Evolutionary conservation across 805 yeast species (phyloP).

Genomic region (Candida montana): DNA sequence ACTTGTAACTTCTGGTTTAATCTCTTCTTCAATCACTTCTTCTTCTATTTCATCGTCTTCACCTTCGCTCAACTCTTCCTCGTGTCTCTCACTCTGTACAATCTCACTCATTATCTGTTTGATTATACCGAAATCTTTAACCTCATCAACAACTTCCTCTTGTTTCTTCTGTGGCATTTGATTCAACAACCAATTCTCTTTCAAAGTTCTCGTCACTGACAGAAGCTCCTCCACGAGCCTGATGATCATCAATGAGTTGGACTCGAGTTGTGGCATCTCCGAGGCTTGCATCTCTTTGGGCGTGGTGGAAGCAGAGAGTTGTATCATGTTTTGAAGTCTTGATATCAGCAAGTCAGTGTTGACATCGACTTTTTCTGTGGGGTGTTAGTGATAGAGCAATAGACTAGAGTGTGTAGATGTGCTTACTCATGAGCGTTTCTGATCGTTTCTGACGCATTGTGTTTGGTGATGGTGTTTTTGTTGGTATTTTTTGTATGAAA

Average conservation of each 20-base stretch:
- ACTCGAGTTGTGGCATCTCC: slow-evolving; percentile 50
- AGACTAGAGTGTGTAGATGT: too few species aligned
- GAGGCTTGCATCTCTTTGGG: slow-evolving; percentile 36
- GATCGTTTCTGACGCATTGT: slow-evolving; percentile 37
- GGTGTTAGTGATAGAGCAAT: too few species aligned
- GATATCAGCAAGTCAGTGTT: slow-evolving; percentile 46
- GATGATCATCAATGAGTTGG: slow-evolving; percentile 46
- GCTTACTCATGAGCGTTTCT: slow-evolving; percentile 35
- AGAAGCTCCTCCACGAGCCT: slow-evolving; percentile 49
- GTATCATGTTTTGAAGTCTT: slow-evolving; percentile 48
- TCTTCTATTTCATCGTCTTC: slow-evolving; percentile 9
- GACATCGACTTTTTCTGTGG: slow-evolving; percentile 42
- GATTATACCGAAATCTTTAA: slow-evolving; percentile 10
- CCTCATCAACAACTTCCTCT: slow-evolving; percentile 4
- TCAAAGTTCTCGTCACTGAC: slow-evolving; percentile 40
- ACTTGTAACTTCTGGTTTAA: background rate
- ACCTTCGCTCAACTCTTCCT: slow-evolving; percentile 12
- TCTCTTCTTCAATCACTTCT: slow-evolving; percentile 1
- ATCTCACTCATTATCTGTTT: slow-evolving; percentile 9
- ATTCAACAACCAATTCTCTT: slow-evolving; percentile 55
- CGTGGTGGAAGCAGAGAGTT: slow-evolving; percentile 34
- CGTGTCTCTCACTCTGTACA: slow-evolving; percentile 5
- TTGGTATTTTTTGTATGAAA: too few species aligned
- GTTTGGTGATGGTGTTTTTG: background rate
- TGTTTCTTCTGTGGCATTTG: slow-evolving; percentile 35